phyloP scores from a whole-genome alignment of 257 asterid genomes.

The Gentiana straminea region DNA sequence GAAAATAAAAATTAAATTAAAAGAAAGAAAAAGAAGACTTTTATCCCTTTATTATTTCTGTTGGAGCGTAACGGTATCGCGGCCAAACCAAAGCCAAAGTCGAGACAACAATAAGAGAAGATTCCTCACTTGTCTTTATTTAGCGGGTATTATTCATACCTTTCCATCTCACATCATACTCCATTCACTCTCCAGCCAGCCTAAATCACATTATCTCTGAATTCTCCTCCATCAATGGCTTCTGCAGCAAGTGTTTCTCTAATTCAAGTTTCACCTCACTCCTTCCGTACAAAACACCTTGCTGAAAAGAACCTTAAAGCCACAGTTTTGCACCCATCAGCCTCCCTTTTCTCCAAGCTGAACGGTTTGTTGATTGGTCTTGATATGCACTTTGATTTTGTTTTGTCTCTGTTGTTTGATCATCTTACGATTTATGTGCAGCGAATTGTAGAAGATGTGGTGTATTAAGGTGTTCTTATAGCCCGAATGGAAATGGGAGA shows the following conservation, averaged over 20 bases:
- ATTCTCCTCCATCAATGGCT: conserved; percentile 32
- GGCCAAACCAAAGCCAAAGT: too few species aligned
- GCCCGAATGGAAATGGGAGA: conserved; percentile 50
- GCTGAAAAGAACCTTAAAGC: conserved; percentile 16
- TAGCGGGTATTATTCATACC: too few species aligned
- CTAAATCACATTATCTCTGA: background rate
- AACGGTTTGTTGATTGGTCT: conserved; percentile 3
- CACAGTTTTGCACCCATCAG: conserved; percentile 6
- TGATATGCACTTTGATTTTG: background rate
- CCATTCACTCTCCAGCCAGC: too few species aligned
- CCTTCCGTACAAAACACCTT: conserved; percentile 12
- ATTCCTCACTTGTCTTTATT: too few species aligned
- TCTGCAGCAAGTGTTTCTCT: conserved; percentile 20
- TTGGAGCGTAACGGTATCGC: too few species aligned
- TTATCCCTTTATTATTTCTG: too few species aligned
- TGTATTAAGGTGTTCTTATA: conserved; percentile 36
- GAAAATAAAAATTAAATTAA: too few species aligned
- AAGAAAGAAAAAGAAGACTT: too few species aligned
- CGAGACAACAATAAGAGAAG: too few species aligned
- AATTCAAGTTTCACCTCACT: conserved; percentile 37
- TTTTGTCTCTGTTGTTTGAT: background rate
- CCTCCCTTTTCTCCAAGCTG: conserved; percentile 4
- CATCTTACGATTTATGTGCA: conserved; percentile 18
- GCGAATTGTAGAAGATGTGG: conserved; percentile 22
- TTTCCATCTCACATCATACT: too few species aligned